Evolutionary conservation across 495 filamentous ascomycete genomes (phyloP).

Genomic region (Rusavskia elegans): DNA sequence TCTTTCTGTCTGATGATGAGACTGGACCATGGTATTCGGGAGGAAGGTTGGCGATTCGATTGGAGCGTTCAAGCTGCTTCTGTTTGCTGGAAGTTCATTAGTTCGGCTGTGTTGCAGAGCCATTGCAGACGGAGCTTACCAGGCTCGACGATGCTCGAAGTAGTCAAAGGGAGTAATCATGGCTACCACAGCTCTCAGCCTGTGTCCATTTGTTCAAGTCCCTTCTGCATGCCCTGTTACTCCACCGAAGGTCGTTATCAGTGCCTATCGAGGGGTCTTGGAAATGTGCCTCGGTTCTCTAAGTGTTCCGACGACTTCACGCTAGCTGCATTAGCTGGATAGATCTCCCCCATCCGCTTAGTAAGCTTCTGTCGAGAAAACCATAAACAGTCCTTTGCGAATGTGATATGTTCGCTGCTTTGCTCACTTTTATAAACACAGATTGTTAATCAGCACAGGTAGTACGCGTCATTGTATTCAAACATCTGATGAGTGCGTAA

Average conservation of each 20-base stretch:
- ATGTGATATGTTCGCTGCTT: too few relatives aligned
- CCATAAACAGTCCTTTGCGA: too few relatives aligned
- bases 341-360: too few relatives aligned
- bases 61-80: constrained; percentile 62
- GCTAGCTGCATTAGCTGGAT: too few relatives aligned
- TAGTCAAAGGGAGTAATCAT: constrained; percentile 47
- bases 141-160: constrained; percentile 36
- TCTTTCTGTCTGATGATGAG: constrained; percentile 39
- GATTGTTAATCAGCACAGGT: too few relatives aligned
- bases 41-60: constrained; percentile 51
- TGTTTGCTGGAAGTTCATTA: constrained; percentile 35
- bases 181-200: not conserved
- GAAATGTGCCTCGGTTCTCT: not conserved
- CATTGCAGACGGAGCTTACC: constrained; percentile 21
- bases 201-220: too few relatives aligned
- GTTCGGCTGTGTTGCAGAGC: not conserved
- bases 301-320: too few relatives aligned
- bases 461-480: not conserved
- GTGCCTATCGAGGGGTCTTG: too few relatives aligned
- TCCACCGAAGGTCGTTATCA: too few relatives aligned
- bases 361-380: too few relatives aligned
- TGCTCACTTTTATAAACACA: too few relatives aligned
- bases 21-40: constrained; percentile 48
- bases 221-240: not conserved
- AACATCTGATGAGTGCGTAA: not conserved